Evolutionary conservation across 345 rosid genomes (phyloP).

Genomic region (Orychophragmus violaceus): DNA sequence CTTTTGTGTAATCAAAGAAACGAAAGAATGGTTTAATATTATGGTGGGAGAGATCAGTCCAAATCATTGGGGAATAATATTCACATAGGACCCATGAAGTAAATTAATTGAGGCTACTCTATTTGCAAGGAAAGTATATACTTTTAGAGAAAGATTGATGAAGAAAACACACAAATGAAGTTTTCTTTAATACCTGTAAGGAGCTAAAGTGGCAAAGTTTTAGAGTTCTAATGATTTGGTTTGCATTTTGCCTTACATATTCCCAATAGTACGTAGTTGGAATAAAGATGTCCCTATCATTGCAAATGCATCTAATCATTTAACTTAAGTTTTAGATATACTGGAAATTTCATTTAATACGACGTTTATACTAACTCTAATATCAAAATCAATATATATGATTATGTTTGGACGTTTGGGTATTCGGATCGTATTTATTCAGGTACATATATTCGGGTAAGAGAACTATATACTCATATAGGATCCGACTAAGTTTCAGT

Average conservation of each 20-base stretch:
- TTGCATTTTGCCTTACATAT: slow-evolving; percentile 29
- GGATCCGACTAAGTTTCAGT: too few relatives aligned
- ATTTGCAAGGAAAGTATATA: slow-evolving; percentile 34
- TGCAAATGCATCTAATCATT: slow-evolving; percentile 2
- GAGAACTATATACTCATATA: too few relatives aligned
- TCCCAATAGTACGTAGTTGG: slow-evolving; percentile 20
- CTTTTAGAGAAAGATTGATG: slow-evolving; percentile 24
- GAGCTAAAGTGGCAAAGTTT: slow-evolving; percentile 28
- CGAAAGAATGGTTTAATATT: neutral
- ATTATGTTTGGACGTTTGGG: too few relatives aligned
- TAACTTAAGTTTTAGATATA: neutral
- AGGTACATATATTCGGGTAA: too few relatives aligned
- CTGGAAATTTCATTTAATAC: neutral
- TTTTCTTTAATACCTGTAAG: slow-evolving; percentile 18
- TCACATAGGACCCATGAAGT: slow-evolving; percentile 22
- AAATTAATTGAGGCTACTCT: slow-evolving; percentile 26
- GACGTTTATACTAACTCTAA: neutral
- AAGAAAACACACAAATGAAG: slow-evolving; percentile 17
- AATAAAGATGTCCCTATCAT: slow-evolving; percentile 22
- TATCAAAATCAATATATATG: neutral
- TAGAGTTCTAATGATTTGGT: slow-evolving; percentile 30
- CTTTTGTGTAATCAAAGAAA: slow-evolving; percentile 23
- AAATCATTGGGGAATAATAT: slow-evolving; percentile 39
- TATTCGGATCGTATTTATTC: too few relatives aligned
- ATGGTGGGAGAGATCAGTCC: slow-evolving; percentile 21